A percentile compares a stretch with the other conserved stretches of the same genome.
These are phyloP conservation scores for Xylaria sp. DNA, from an alignment of 2,329 filamentous ascomycete species.

Conservation along the genomic window DNA sequence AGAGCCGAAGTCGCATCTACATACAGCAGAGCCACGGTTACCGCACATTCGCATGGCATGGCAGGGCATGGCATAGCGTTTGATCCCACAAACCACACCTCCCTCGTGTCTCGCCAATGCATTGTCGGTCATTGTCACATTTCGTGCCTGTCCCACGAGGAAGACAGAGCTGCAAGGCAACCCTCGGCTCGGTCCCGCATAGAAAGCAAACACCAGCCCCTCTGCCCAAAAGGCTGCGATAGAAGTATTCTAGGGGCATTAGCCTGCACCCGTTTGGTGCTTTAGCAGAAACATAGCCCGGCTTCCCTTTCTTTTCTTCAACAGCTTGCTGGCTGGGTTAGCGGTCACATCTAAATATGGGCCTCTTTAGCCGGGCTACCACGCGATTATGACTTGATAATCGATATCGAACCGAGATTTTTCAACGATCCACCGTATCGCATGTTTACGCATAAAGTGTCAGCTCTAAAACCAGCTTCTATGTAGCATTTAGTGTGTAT, in stretches of 20 bases:
- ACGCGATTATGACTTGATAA: slow-evolving; percentile 1
- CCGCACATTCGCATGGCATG: slow-evolving; percentile 24
- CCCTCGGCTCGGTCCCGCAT: slow-evolving; percentile 23
- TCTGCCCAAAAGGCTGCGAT: neutral
- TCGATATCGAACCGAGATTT: slow-evolving; percentile 12
- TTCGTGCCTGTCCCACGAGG: slow-evolving; percentile 34
- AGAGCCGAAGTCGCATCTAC: slow-evolving; percentile 37
- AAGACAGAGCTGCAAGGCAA: slow-evolving; percentile 37
- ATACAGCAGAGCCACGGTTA: slow-evolving; percentile 16
- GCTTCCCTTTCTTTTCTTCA: neutral
- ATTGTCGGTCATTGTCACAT: slow-evolving; percentile 25
- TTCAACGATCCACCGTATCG: slow-evolving; percentile 9
- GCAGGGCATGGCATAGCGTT: slow-evolving; percentile 39
- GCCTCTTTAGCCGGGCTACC: slow-evolving; percentile 29
- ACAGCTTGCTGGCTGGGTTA: slow-evolving; percentile 5
- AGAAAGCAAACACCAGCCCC: slow-evolving; percentile 8
- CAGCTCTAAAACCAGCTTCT: neutral
- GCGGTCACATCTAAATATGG: slow-evolving; percentile 19
- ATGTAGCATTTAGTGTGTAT: neutral
- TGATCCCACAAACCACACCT: slow-evolving; percentile 43
- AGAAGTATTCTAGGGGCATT: slow-evolving; percentile 20
- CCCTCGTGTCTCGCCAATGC: slow-evolving; percentile 38
- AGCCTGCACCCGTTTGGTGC: slow-evolving; percentile 22
- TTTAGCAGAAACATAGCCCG: slow-evolving; percentile 32
- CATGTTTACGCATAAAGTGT: neutral